phyloP scores from a whole-genome alignment of 257 asterid genomes.

The Solanum pennellii region DNA sequence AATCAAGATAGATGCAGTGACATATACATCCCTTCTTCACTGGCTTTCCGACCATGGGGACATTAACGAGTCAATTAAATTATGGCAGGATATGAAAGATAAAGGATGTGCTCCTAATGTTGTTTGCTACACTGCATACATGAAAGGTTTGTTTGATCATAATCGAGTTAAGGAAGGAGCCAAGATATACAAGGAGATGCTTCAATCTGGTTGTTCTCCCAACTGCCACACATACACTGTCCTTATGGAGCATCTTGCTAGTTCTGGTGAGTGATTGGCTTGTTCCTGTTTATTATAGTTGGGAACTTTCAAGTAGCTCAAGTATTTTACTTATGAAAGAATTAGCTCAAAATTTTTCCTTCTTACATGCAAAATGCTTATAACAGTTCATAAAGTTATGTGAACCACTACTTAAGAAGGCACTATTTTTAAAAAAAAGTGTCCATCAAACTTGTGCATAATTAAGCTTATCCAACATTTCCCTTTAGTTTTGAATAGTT shows the following conservation, averaged over 20 bases:
- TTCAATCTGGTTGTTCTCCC: constrained; percentile 57
- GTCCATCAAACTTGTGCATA: neutral
- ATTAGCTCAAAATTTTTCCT: neutral
- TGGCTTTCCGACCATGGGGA: constrained; percentile 77
- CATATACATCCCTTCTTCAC: constrained; percentile 76
- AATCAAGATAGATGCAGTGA: constrained; percentile 62
- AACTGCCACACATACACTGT: constrained; percentile 71
- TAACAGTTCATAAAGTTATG: neutral
- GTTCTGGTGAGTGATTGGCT: constrained; percentile 36
- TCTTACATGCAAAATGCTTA: neutral
- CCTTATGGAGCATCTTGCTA: constrained; percentile 79
- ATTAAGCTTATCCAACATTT: neutral
- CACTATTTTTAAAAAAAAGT: fast-evolving
- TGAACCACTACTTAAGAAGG: neutral
- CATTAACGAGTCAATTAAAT: constrained; percentile 44
- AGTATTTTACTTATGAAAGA: neutral
- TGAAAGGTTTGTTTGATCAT: constrained; percentile 68
- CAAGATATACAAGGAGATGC: constrained; percentile 72
- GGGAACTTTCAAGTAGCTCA: neutral
- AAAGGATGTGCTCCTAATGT: constrained; percentile 62
- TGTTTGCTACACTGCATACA: constrained; percentile 80
- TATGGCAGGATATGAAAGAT: constrained; percentile 77
- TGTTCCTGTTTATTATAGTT: neutral
- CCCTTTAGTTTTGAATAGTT: neutral
- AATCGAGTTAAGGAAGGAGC: constrained; percentile 44